These are phyloP conservation scores for Boletus tylopilopsis DNA, from an alignment of 768 basidiomycete species.

Conservation along the genomic window DNA sequence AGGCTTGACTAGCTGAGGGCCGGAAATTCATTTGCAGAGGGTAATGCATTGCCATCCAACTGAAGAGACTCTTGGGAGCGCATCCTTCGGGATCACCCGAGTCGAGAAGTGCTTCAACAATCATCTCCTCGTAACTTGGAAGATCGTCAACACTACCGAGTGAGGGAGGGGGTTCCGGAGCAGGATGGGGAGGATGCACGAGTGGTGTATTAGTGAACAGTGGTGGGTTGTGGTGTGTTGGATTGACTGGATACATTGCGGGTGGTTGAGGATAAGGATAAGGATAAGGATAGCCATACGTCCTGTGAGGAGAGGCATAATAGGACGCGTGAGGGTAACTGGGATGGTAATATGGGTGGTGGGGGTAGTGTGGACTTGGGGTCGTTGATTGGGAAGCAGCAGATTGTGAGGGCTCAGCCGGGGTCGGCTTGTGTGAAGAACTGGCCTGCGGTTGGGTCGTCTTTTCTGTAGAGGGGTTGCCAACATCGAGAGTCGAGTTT, in stretches of 20 bases:
- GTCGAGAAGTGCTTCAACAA: slow-evolving; percentile 71
- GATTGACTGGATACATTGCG: slow-evolving; percentile 29
- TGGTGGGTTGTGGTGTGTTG: slow-evolving; percentile 26
- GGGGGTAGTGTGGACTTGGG: slow-evolving; percentile 41
- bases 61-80: slow-evolving; percentile 78
- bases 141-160: slow-evolving; percentile 45
- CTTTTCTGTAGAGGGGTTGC: slow-evolving; percentile 14
- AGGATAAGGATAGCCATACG: slow-evolving; percentile 39
- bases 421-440: slow-evolving; percentile 18
- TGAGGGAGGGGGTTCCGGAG: slow-evolving; percentile 26
- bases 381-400: slow-evolving; percentile 18
- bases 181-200: slow-evolving; percentile 30
- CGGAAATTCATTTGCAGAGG: slow-evolving; percentile 87
- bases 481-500: slow-evolving; percentile 11
- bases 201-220: slow-evolving; percentile 36
- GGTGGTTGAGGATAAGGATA: slow-evolving; percentile 32
- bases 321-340: slow-evolving; percentile 68
- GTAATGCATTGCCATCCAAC: slow-evolving; percentile 80
- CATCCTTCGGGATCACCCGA: slow-evolving; percentile 69
- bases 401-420: slow-evolving; percentile 21
- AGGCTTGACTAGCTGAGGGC: slow-evolving; percentile 83
- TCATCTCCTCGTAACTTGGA: slow-evolving; percentile 91
- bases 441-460: slow-evolving; percentile 15
- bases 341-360: slow-evolving; percentile 53
- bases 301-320: slow-evolving; percentile 44